phyloP scores from a whole-genome alignment of 1,284 basidiomycete genomes.

The Ganoderma lucidum region DNA sequence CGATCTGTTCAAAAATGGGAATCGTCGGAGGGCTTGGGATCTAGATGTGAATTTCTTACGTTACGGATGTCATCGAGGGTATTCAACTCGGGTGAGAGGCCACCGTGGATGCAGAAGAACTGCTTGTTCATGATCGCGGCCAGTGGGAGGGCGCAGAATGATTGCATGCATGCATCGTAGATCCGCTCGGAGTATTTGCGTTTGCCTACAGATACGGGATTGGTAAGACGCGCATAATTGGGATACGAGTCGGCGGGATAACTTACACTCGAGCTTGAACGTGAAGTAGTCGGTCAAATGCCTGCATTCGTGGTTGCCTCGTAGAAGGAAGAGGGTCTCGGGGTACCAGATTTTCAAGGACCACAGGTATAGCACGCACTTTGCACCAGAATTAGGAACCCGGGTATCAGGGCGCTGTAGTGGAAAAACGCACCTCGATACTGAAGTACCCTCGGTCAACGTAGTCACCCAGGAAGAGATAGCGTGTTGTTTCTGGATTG shows the following conservation, averaged over 20 bases:
- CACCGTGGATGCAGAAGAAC: conserved; percentile 95
- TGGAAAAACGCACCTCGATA: conserved; percentile 70
- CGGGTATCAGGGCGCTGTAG: conserved; percentile 9
- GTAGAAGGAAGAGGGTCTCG: conserved; percentile 87
- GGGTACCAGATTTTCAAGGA: conserved; percentile 96
- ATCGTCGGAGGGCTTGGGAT: conserved; percentile 8
- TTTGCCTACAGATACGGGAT: conserved; percentile 65
- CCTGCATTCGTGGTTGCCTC: conserved; percentile 98
- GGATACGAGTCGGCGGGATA: conserved; percentile 4
- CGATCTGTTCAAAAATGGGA: conserved; percentile 62
- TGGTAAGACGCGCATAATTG: background rate
- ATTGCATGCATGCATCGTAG: conserved; percentile 93
- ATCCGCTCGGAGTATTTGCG: conserved; percentile 93
- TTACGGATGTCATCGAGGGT: conserved; percentile 90
- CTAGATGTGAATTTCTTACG: conserved; percentile 49
- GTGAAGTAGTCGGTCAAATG: conserved; percentile 98
- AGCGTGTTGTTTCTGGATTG: conserved; percentile 91
- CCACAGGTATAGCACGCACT: conserved; percentile 94
- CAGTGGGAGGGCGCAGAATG: conserved; percentile 91
- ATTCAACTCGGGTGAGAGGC: conserved; percentile 89
- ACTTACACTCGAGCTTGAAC: conserved; percentile 92
- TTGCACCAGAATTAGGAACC: conserved; percentile 35
- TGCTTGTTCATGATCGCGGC: conserved; percentile 98
- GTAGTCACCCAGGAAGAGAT: conserved; percentile 95
- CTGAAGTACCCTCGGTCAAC: conserved; percentile 95